Evolutionary conservation across 176 grass and related monocot species (phyloP).

Genomic region (Tuctoria greenei): DNA sequence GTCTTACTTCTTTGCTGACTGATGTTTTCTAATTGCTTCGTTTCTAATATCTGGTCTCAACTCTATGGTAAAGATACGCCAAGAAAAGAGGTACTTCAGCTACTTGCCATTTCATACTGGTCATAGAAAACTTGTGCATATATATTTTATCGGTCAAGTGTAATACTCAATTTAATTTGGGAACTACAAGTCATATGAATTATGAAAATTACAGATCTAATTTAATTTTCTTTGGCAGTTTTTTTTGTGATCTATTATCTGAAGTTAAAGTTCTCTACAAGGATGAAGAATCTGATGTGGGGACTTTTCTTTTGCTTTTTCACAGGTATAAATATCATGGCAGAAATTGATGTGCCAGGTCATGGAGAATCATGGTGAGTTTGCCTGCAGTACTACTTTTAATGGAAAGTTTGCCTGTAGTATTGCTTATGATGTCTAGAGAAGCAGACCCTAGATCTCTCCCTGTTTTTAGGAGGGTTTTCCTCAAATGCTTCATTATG

Average conservation of each 20-base stretch:
- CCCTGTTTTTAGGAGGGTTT: neutral
- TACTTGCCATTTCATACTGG: neutral
- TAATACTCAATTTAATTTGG: neutral
- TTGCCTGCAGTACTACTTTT: conserved; percentile 21
- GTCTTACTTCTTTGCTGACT: conserved; percentile 19
- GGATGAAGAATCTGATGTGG: neutral
- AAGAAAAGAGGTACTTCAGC: conserved; percentile 79
- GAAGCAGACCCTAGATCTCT: neutral
- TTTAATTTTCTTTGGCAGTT: neutral
- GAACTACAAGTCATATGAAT: neutral
- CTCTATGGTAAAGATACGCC: conserved; percentile 66
- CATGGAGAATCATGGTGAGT: conserved; percentile 93
- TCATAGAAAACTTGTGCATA: neutral
- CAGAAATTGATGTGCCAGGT: conserved; percentile 82
- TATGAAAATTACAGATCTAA: neutral
- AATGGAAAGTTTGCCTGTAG: conserved; percentile 8
- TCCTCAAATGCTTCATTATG: neutral
- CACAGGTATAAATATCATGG: conserved; percentile 92
- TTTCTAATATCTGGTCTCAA: conserved; percentile 23
- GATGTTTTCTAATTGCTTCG: conserved; percentile 38
- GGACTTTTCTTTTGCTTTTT: conserved; percentile 22
- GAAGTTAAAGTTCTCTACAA: neutral
- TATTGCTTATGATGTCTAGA: too few relatives aligned
- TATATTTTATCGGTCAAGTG: neutral
- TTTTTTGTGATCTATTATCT: neutral